These are phyloP conservation scores for Cyberlindnera maritima DNA, from an alignment of 805 yeast species.

Conservation along the genomic window DNA sequence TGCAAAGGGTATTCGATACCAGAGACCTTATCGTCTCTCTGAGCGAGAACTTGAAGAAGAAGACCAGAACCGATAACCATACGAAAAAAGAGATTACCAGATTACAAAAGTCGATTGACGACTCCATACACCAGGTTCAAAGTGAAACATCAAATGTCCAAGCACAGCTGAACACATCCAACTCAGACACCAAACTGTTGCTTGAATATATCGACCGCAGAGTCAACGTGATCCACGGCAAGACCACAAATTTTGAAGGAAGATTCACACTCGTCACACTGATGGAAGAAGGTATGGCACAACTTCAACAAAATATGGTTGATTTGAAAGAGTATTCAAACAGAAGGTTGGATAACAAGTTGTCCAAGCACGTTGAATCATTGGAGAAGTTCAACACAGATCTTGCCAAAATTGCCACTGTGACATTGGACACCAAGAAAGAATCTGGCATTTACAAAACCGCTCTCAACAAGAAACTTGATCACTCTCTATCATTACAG, in stretches of 20 bases:
- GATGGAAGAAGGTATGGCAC: neutral
- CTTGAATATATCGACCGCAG: conserved; percentile 4
- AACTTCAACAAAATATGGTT: neutral
- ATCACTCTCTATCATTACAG: neutral
- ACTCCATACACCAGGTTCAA: no score
- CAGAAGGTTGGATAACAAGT: neutral
- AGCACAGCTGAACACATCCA: neutral
- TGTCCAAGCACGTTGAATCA: neutral
- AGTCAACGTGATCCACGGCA: neutral
- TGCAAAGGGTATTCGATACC: neutral
- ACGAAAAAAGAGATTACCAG: no score
- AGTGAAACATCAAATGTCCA: no score
- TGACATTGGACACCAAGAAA: neutral
- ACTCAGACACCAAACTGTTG: neutral
- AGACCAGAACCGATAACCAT: no score
- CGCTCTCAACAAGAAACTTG: neutral
- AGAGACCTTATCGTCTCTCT: neutral
- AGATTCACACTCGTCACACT: neutral
- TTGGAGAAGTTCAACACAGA: neutral
- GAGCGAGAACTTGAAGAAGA: no score
- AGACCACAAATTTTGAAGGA: neutral
- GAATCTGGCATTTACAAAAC: neutral
- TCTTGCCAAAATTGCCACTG: neutral
- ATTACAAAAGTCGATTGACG: no score
- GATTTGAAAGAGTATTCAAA: neutral